These are phyloP conservation scores for Neurospora sp. DNA, from an alignment of 495 filamentous ascomycete genomes.

Conservation along the genomic window DNA sequence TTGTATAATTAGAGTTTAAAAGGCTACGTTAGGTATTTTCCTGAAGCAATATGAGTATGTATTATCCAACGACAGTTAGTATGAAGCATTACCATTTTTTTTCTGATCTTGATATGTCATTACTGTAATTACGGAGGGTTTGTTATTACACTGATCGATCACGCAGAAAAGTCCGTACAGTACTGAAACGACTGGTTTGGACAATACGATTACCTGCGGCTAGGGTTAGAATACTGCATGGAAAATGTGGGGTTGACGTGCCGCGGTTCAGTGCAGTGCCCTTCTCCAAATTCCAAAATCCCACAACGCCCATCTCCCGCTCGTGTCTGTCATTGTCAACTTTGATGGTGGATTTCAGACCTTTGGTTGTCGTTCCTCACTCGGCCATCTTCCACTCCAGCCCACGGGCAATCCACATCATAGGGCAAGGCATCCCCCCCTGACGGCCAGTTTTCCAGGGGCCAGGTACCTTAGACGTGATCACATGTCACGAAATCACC, in stretches of 20 bases:
- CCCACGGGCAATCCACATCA: neutral
- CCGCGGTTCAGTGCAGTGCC: neutral
- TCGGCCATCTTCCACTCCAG: neutral
- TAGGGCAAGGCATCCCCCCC: neutral
- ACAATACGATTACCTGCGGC: neutral
- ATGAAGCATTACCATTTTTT: neutral
- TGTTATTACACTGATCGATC: neutral
- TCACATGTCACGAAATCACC: neutral
- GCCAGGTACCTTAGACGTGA: neutral
- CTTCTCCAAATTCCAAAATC: neutral
- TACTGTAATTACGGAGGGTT: neutral
- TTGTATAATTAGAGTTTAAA: neutral
- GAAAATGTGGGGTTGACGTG: neutral
- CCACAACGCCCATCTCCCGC: neutral
- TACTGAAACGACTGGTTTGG: neutral
- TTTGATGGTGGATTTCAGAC: neutral
- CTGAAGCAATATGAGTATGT: neutral
- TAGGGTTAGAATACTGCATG: neutral
- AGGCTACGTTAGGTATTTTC: neutral
- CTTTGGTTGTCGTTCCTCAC: neutral
- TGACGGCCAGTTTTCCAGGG: neutral
- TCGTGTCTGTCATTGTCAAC: neutral
- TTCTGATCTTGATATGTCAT: neutral
- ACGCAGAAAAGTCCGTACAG: neutral
- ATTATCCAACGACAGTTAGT: neutral